Conservation (phyloP, 495 filamentous ascomycete species). For the Daldinia vernicosa region DNA sequence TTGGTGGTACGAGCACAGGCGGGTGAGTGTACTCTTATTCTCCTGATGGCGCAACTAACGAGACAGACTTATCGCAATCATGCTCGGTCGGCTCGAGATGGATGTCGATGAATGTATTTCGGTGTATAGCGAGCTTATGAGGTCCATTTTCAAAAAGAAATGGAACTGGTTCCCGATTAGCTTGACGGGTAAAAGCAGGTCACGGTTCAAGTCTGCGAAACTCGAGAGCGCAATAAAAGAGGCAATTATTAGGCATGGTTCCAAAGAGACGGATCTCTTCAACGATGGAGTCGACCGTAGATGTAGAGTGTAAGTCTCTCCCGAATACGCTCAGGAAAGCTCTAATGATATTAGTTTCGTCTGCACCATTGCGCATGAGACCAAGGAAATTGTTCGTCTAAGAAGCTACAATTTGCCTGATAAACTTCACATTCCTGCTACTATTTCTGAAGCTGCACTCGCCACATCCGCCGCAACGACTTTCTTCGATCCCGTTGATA, state of each 20-base stretch:
- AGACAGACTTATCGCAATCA: not conserved
- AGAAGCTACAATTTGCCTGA: not conserved
- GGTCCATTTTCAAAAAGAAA: not conserved
- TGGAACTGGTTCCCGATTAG: not conserved
- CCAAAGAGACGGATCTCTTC: not conserved
- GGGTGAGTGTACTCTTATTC: not conserved
- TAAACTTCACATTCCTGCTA: not conserved
- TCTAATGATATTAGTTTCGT: not conserved
- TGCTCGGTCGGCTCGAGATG: constrained; percentile 9
- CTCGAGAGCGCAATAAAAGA: constrained; percentile 6
- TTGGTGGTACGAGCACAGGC: not conserved
- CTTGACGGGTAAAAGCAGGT: not conserved
- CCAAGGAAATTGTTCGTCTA: not conserved
- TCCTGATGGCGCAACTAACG: not conserved
- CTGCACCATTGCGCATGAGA: not conserved
- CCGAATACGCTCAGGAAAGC: not conserved
- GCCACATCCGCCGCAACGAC: not conserved
- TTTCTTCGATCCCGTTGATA: not conserved
- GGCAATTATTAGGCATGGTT: not conserved
- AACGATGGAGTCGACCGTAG: not conserved
- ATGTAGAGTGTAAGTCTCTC: not conserved
- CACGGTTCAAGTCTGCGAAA: constrained; percentile 5
- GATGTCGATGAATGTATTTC: constrained; percentile 8
- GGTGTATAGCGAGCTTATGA: constrained; percentile 1
- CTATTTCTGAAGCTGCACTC: not conserved